Base-by-base conservation (phyloP, 345 rosid species). In the Nasturtium officinale region DNA sequence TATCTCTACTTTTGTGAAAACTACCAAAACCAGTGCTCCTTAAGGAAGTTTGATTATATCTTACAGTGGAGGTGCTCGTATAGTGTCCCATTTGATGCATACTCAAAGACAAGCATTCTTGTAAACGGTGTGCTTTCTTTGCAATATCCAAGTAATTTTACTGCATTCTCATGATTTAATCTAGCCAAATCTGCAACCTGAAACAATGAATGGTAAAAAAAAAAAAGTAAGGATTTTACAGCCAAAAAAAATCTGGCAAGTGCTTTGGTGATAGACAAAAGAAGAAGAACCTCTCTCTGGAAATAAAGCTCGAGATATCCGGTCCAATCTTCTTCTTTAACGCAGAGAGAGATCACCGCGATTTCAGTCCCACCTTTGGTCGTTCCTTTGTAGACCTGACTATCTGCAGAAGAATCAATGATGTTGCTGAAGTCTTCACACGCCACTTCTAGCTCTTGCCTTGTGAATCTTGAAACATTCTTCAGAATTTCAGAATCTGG, bases 361-460 rank as follows among this genome's bases (percentile, higher is more conserved):
- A 96, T 90, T 78, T 96, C 99, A 50, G 92, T 87, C 33, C 91
- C 97, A 26, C 89, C 89, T 76, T 85, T 87, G 58, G 86, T 79
- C 16, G 65, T 96, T 68, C 99, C 99, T 82, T 96, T 96, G 83
- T 90, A 96, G 17, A 92, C 87, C 80, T 87, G 78, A 82, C 97
- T 89, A 75, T 85, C 90, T 4, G 89, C 90, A 26, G 95, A 90
- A 57, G 98, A 89, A 25, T 91, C 92, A 42, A 96, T 92, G 42
- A 96, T 90, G 77, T 96, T 96, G 86, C 99, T 96, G 80, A 92
- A 96, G 78, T 96, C 98, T 88, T 96, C 99, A 76, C 99, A 96
- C 18, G 99, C 98, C 59, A 89, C 87, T 85, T 96, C 99, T 69
- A 96, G 90, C 56, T 89, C 98, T 79, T 89, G 97, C 82, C 96